Conservation (phyloP, 1,284 basidiomycete species). For the Acaromyces ingoldii region DNA sequence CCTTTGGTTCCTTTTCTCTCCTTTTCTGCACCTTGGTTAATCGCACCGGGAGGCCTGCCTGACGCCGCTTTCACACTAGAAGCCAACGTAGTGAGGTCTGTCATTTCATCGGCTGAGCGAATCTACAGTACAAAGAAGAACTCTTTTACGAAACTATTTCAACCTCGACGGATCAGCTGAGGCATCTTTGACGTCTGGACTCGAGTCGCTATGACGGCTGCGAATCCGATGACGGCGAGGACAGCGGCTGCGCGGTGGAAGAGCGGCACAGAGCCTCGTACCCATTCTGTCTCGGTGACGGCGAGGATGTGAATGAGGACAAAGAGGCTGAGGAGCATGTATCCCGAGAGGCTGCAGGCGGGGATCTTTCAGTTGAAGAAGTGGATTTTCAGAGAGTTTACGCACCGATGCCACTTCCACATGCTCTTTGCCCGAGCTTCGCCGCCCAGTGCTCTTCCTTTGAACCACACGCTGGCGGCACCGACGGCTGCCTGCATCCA, state of each 20-base stretch:
- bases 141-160: no score
- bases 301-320: constrained; percentile 19
- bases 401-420: constrained; percentile 34
- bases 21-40: no score
- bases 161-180: no score
- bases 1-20: no score
- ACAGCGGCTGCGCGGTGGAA: constrained; percentile 8
- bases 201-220: constrained; percentile 4
- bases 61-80: no score
- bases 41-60: no score
- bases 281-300: constrained; percentile 31
- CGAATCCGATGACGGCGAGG: constrained; percentile 3
- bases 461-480: constrained; percentile 30
- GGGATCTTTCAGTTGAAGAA: neutral
- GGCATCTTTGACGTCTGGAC: constrained; percentile 24
- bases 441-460: constrained; percentile 27
- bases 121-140: no score
- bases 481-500: constrained; percentile 36
- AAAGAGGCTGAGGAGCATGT: constrained; percentile 27
- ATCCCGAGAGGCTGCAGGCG: constrained; percentile 19
- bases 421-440: constrained; percentile 18
- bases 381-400: neutral
- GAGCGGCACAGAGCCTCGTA: constrained; percentile 6
- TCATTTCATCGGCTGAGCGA: no score
- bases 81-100: no score